A percentile compares a stretch with the other conserved stretches of the same genome.
These are phyloP conservation scores for Citrus maxima DNA, from an alignment of 345 rosid species.

Conservation along the genomic window DNA sequence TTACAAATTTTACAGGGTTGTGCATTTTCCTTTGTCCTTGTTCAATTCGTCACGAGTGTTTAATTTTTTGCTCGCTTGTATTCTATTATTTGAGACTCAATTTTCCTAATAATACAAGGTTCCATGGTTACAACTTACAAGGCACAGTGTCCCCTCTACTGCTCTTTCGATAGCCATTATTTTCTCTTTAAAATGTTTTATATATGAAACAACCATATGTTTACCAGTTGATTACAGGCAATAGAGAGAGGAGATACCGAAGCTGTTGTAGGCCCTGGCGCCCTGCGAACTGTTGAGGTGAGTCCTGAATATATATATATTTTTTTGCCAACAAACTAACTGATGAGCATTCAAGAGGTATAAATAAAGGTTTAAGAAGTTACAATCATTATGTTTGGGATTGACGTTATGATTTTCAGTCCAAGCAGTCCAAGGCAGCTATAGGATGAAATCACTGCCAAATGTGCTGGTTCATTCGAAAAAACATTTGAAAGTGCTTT, in stretches of 20 bases:
- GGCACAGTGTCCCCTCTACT: neutral
- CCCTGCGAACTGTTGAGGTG: constrained; percentile 7
- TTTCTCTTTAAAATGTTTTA: neutral
- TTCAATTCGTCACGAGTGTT: neutral
- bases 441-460: too few species aligned
- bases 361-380: neutral
- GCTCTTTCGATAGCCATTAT: neutral
- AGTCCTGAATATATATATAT: neutral
- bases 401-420: too few species aligned
- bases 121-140: neutral
- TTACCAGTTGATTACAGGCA: constrained; percentile 7
- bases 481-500: neutral
- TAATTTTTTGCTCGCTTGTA: neutral
- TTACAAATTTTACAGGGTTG: neutral
- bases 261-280: neutral
- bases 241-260: neutral
- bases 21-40: neutral
- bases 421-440: too few species aligned
- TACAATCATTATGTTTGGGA: too few species aligned
- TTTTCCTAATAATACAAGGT: neutral
- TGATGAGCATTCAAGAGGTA: neutral
- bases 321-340: neutral
- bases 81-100: constrained; percentile 1
- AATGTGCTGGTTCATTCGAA: neutral
- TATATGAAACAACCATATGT: neutral